These are phyloP conservation scores for Fusarium sp. DNA, from an alignment of 2,329 filamentous ascomycete genomes.

Conservation along the genomic window DNA sequence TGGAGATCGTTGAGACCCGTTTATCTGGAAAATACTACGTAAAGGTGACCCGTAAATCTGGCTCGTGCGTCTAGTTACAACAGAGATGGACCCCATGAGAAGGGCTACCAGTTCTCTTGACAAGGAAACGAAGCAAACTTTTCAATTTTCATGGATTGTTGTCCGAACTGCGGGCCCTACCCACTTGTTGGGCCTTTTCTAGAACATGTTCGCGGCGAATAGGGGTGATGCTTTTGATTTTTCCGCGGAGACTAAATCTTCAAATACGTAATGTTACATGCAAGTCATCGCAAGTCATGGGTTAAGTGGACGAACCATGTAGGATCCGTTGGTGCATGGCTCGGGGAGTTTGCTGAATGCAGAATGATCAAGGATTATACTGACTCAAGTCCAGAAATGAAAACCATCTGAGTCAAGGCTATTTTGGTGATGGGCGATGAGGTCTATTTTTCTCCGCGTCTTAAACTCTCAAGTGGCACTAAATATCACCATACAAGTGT, in stretches of 20 bases:
- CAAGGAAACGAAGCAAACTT: neutral
- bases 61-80: neutral
- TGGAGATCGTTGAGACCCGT: neutral
- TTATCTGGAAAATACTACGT: constrained; percentile 1
- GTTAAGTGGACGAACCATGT: neutral
- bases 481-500: neutral
- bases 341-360: neutral
- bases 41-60: neutral
- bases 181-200: neutral
- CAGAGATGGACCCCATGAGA: neutral
- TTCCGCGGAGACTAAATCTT: neutral
- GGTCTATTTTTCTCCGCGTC: neutral
- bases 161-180: neutral
- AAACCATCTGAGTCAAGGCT: neutral
- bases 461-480: neutral
- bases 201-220: neutral
- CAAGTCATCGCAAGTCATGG: neutral
- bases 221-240: neutral
- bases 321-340: neutral
- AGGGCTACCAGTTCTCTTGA: neutral
- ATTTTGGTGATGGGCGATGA: neutral
- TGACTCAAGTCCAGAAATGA: neutral
- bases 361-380: neutral
- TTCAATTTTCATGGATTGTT: neutral
- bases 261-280: neutral